A percentile compares a stretch with the other conserved stretches of the same genome.
These are phyloP conservation scores for Auricularia sp. DNA, from an alignment of 768 basidiomycete genomes.

Conservation along the genomic window DNA sequence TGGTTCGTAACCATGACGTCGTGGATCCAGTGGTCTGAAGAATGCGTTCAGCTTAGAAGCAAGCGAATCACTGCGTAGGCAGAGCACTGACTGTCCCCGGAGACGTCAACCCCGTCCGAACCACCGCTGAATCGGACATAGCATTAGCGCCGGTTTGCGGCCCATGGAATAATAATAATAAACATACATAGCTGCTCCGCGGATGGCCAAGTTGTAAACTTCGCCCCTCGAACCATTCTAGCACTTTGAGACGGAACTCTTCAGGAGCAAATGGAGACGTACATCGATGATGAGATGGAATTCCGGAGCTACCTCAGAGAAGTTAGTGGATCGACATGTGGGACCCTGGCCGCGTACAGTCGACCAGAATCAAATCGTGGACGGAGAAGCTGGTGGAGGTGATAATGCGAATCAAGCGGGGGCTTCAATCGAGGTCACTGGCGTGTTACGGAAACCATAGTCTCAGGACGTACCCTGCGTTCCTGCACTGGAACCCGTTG, in stretches of 20 bases:
- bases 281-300: not conserved
- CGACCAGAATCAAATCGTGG: slow-evolving; percentile 23
- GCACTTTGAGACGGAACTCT: slow-evolving; percentile 6
- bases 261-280: not conserved
- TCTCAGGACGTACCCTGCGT: slow-evolving; percentile 16
- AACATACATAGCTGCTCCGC: not conserved
- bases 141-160: too few species aligned
- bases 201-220: slow-evolving; percentile 10
- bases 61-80: not conserved
- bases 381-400: slow-evolving; percentile 20
- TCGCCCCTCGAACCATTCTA: slow-evolving; percentile 9
- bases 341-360: slow-evolving; percentile 8
- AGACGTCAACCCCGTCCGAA: not conserved
- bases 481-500: slow-evolving; percentile 19
- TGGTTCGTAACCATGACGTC: slow-evolving; percentile 8
- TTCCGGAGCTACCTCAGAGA: slow-evolving; percentile 5
- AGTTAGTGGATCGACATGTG: not conserved
- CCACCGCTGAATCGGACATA: not conserved
- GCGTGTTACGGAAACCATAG: too few species aligned
- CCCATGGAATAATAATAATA: not conserved
- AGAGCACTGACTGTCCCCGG: not conserved
- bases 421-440: too few species aligned
- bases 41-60: slow-evolving; percentile 2
- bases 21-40: slow-evolving; percentile 9
- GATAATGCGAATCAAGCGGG: slow-evolving; percentile 6